These are phyloP conservation scores for Athelia sp. DNA, from an alignment of 1,284 basidiomycete species.

Conservation along the genomic window DNA sequence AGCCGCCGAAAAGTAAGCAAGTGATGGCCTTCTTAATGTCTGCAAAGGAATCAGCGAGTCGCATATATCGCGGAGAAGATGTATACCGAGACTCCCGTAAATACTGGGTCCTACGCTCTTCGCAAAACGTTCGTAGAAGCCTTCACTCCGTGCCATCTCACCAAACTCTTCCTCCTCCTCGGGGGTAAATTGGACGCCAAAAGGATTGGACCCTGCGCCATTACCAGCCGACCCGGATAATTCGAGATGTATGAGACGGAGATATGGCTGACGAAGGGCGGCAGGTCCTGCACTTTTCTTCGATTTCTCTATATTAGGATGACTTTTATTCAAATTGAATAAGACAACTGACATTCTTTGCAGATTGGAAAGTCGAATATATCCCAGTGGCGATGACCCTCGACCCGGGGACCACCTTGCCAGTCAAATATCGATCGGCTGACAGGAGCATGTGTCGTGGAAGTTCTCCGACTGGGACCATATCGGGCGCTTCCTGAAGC, in stretches of 20 bases:
- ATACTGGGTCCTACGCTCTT: slow-evolving; percentile 96
- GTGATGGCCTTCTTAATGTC: slow-evolving; percentile 99
- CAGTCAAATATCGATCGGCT: slow-evolving; percentile 86
- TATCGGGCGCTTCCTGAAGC: slow-evolving; percentile 97
- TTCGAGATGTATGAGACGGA: slow-evolving; percentile 91
- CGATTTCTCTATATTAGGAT: neutral
- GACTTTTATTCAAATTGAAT: neutral
- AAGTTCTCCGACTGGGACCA: slow-evolving; percentile 98
- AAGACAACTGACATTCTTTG: slow-evolving; percentile 63
- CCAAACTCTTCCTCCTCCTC: slow-evolving; percentile 97
- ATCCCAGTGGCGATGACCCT: slow-evolving; percentile 94
- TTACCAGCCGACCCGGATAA: slow-evolving; percentile 70
- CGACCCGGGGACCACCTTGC: slow-evolving; percentile 91
- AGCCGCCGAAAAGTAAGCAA: slow-evolving; percentile 93
- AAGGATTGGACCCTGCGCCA: slow-evolving; percentile 65
- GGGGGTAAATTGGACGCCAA: slow-evolving; percentile 83
- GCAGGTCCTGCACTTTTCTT: slow-evolving; percentile 76
- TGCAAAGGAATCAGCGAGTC: slow-evolving; percentile 21
- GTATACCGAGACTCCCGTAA: slow-evolving; percentile 85
- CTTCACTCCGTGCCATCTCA: slow-evolving; percentile 84
- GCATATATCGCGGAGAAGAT: neutral
- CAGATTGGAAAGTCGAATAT: slow-evolving; percentile 91
- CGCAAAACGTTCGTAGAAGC: slow-evolving; percentile 93
- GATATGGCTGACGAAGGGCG: slow-evolving; percentile 91
- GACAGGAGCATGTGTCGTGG: slow-evolving; percentile 95